These are phyloP conservation scores for Xylariaceae sp. DNA, from an alignment of 2,329 filamentous ascomycete species.

Conservation along the genomic window DNA sequence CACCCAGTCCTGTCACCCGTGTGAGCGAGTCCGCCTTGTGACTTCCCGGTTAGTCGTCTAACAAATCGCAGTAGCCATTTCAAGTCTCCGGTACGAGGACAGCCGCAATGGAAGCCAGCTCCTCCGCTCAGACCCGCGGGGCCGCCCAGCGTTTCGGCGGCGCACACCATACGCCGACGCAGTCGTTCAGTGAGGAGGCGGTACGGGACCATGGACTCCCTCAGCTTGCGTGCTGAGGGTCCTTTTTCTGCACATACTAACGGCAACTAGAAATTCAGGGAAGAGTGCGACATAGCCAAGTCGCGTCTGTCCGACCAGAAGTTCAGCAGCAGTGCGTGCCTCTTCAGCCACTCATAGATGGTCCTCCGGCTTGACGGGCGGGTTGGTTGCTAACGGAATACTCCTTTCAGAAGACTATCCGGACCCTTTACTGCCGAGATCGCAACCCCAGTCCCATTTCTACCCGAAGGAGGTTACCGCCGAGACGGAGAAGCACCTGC, in stretches of 20 bases:
- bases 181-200: constrained; percentile 22
- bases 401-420: constrained; percentile 31
- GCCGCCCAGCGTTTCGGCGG: constrained; percentile 12
- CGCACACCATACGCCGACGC: constrained; percentile 22
- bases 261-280: constrained; percentile 6
- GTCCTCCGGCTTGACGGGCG: too few species aligned
- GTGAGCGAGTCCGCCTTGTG: too few species aligned
- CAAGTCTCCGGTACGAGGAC: too few species aligned
- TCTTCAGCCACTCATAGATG: not conserved
- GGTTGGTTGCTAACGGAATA: too few species aligned
- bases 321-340: constrained; percentile 37
- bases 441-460: constrained; percentile 23
- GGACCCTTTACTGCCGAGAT: constrained; percentile 38
- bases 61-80: too few species aligned
- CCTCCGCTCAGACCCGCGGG: constrained; percentile 13
- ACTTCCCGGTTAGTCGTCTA: too few species aligned
- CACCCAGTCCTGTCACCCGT: too few species aligned
- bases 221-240: too few species aligned
- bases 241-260: too few species aligned
- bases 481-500: constrained; percentile 33
- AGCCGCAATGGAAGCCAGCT: constrained; percentile 11
- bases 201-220: constrained; percentile 13
- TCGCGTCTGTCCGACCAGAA: constrained; percentile 34
- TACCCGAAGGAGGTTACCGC: constrained; percentile 32
- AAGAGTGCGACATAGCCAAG: constrained; percentile 34